Evolutionary conservation across 495 filamentous ascomycete species (phyloP).

Genomic region (Penicillium simplicissimum): DNA sequence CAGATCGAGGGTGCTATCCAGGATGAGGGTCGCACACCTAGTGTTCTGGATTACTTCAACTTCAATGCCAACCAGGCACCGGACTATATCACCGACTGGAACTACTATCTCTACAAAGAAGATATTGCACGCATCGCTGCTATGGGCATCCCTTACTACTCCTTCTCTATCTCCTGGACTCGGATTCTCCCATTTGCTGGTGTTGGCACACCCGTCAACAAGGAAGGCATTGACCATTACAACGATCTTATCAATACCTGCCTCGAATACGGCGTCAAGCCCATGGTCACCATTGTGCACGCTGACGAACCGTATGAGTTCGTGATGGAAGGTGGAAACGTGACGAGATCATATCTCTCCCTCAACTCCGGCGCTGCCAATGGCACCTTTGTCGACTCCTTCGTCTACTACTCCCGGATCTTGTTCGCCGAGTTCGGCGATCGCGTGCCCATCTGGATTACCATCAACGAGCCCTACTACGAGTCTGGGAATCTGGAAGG

Average conservation of each 20-base stretch:
- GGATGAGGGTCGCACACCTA: neutral
- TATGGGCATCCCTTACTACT: neutral
- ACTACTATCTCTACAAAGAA: neutral
- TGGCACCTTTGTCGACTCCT: neutral
- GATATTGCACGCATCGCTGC: neutral
- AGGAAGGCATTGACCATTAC: neutral
- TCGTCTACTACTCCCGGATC: neutral
- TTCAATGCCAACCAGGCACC: neutral
- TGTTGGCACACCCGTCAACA: neutral
- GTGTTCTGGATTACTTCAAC: constrained; percentile 1
- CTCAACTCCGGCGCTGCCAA: neutral
- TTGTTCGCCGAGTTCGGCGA: neutral
- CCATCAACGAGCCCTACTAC: neutral
- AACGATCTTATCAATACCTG: neutral
- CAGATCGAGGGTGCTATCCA: neutral
- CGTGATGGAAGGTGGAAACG: neutral
- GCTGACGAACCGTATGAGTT: neutral
- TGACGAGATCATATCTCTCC: neutral
- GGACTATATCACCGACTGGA: neutral
- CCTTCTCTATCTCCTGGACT: neutral
- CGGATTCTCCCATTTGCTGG: neutral
- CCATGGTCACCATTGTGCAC: neutral
- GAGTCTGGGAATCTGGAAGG: neutral
- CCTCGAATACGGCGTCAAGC: neutral
- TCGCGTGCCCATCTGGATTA: neutral